Conservation (phyloP, 1,284 basidiomycete species). For the Cutaneotrichosporon dermatis region DNA sequence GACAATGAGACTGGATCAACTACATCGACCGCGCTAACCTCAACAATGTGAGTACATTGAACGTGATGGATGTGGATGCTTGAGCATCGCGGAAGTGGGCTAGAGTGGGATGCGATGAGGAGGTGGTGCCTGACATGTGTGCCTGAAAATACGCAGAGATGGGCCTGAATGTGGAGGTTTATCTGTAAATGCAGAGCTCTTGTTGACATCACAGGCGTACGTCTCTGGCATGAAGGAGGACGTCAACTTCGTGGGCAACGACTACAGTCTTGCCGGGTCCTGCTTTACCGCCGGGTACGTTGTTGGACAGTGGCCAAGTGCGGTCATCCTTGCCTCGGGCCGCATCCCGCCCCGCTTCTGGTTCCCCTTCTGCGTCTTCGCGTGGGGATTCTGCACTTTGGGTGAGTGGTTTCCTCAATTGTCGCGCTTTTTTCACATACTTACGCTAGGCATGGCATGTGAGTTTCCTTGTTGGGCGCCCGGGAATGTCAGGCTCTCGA, state of each 20-base stretch:
- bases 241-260: slow-evolving; percentile 21
- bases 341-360: slow-evolving; percentile 35
- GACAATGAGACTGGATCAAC: slow-evolving; percentile 14
- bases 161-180: no score
- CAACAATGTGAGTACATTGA: slow-evolving; percentile 1
- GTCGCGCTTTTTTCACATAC: no score
- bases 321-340: slow-evolving; percentile 35
- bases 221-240: slow-evolving; percentile 37
- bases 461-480: background rate
- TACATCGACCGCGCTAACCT: slow-evolving; percentile 12
- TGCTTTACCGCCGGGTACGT: slow-evolving; percentile 41
- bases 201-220: slow-evolving; percentile 15
- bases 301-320: slow-evolving; percentile 35
- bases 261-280: slow-evolving; percentile 29
- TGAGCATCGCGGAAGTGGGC: no score
- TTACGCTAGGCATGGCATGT: slow-evolving; percentile 7
- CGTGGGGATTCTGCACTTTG: slow-evolving; percentile 34
- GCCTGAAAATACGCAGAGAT: no score
- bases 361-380: slow-evolving; percentile 38
- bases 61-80: no score
- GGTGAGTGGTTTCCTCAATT: background rate
- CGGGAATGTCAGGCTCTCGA: no score
- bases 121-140: no score
- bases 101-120: no score
- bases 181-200: no score